phyloP scores from a whole-genome alignment of 73 alveolate genomes.

The Paramecium sonneborni region DNA sequence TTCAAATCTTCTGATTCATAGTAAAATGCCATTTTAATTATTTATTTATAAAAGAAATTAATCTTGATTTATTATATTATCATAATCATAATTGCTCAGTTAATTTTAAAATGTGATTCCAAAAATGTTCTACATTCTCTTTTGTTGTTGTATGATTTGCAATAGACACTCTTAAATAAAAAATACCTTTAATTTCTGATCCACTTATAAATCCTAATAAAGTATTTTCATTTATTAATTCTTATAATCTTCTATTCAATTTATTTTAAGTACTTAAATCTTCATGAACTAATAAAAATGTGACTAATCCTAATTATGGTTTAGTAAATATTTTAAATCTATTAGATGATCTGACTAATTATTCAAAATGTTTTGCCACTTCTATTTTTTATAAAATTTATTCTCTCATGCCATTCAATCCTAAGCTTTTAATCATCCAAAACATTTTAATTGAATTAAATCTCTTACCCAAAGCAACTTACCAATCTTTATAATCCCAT shows the following conservation, averaged over 20 bases:
- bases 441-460: conserved; percentile 55
- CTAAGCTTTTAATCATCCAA: conserved; percentile 47
- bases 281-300: conserved; percentile 26
- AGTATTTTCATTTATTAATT: conserved; percentile 43
- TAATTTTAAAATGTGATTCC: conserved; percentile 50
- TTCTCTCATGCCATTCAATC: conserved; percentile 51
- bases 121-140: conserved; percentile 38
- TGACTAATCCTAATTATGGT: conserved; percentile 39
- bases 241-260: conserved; percentile 42
- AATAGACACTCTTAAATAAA: conserved; percentile 38
- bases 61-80: background rate
- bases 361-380: conserved; percentile 51
- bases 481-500: conserved; percentile 67
- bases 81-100: conserved; percentile 4
- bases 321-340: conserved; percentile 47
- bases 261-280: conserved; percentile 13
- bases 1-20: conserved; percentile 61
- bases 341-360: background rate
- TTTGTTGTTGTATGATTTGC: conserved; percentile 58
- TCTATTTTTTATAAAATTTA: conserved; percentile 40
- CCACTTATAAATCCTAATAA: conserved; percentile 41
- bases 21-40: conserved; percentile 59
- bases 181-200: conserved; percentile 48
- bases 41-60: conserved; percentile 31
- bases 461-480: conserved; percentile 64